Percentiles rank a stretch among this genome's conserved stretches.
Evolutionary conservation across 1,284 basidiomycete genomes (phyloP).

Genomic region (Rhodotorula sp.): DNA sequence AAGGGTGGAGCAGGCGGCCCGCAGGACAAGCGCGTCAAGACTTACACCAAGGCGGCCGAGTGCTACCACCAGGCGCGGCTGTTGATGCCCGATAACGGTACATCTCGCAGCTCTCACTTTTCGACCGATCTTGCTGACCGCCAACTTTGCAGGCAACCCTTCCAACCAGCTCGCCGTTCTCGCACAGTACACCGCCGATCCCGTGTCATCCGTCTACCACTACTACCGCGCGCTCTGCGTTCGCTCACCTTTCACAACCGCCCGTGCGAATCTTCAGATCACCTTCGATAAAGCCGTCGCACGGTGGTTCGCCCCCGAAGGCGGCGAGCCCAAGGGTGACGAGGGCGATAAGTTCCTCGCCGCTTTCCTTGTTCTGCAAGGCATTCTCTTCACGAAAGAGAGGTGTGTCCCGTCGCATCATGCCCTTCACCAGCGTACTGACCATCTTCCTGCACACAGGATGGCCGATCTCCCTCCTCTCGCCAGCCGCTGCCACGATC

Average conservation of each 20-base stretch:
- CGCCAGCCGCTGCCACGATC: background rate
- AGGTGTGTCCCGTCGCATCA: background rate
- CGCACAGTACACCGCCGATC: slow-evolving; percentile 76
- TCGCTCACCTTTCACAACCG: slow-evolving; percentile 79
- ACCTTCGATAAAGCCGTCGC: slow-evolving; percentile 65
- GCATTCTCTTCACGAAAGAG: slow-evolving; percentile 28
- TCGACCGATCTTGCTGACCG: background rate
- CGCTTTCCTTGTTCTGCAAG: slow-evolving; percentile 30
- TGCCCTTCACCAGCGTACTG: background rate
- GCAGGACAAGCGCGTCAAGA: slow-evolving; percentile 46
- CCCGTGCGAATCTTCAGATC: slow-evolving; percentile 77
- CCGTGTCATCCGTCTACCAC: slow-evolving; percentile 76
- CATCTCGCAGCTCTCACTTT: slow-evolving; percentile 22
- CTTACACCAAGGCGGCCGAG: slow-evolving; percentile 71
- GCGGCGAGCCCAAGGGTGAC: slow-evolving; percentile 45
- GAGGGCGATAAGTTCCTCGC: slow-evolving; percentile 28
- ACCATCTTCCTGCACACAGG: background rate
- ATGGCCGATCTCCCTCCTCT: slow-evolving; percentile 22
- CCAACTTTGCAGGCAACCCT: slow-evolving; percentile 66
- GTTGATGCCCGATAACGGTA: slow-evolving; percentile 68
- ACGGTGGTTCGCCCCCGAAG: slow-evolving; percentile 38
- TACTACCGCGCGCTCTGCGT: slow-evolving; percentile 92
- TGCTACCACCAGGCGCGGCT: slow-evolving; percentile 82
- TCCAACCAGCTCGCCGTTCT: slow-evolving; percentile 95
- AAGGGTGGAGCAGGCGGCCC: slow-evolving; percentile 20